Evolutionary conservation across 1,284 basidiomycete genomes (phyloP).

Genomic region (Marasmius fiardii): DNA sequence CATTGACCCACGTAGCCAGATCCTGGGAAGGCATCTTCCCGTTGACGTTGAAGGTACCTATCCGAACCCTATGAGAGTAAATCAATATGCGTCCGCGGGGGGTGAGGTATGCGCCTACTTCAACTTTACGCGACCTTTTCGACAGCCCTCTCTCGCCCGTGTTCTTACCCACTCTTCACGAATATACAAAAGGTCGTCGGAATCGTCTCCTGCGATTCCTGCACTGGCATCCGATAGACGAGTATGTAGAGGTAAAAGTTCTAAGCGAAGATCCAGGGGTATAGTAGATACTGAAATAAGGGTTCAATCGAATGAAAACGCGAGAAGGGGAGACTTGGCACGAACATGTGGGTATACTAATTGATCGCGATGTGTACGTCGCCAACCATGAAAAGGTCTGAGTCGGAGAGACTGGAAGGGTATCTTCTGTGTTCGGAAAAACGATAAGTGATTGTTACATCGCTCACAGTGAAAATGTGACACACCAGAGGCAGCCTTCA

Average conservation of each 20-base stretch:
- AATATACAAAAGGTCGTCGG: conserved; percentile 50
- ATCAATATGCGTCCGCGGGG: not conserved
- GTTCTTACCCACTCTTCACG: conserved; percentile 60
- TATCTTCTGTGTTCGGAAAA: conserved; percentile 7
- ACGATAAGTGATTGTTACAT: not conserved
- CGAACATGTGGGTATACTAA: conserved; percentile 25
- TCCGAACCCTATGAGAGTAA: conserved; percentile 42
- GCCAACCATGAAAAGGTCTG: conserved; percentile 35
- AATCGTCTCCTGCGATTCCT: conserved; percentile 59
- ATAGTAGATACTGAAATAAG: conserved; percentile 5
- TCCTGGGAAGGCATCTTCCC: conserved; percentile 70
- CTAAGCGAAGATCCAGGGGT: conserved; percentile 21
- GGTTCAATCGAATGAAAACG: not conserved
- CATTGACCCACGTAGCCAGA: conserved; percentile 47
- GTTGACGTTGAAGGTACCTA: conserved; percentile 81
- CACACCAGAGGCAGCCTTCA: conserved; percentile 39
- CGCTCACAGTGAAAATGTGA: not conserved
- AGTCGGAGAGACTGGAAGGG: conserved; percentile 9
- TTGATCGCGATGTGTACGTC: conserved; percentile 25
- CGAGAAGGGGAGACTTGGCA: conserved; percentile 5
- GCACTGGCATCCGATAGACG: conserved; percentile 58
- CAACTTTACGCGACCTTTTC: conserved; percentile 26
- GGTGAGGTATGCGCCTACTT: conserved; percentile 22
- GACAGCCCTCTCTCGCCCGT: conserved; percentile 31
- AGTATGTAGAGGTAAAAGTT: conserved; percentile 26